These are phyloP conservation scores for Penicillium cataractarum DNA, from an alignment of 495 filamentous ascomycete species.

Conservation along the genomic window DNA sequence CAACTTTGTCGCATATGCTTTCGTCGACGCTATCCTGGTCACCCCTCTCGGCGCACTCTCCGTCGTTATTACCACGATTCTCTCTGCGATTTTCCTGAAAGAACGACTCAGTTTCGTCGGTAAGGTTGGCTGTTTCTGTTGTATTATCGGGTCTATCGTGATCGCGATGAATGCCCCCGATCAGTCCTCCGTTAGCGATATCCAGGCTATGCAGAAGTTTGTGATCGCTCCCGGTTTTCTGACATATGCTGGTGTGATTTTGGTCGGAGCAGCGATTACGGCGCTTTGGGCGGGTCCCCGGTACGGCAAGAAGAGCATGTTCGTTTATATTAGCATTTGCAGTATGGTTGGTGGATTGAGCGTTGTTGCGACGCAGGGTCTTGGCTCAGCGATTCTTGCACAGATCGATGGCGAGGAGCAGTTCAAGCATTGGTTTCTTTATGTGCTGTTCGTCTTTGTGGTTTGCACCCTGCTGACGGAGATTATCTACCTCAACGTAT, in stretches of 20 bases:
- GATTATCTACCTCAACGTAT: slow-evolving; percentile 93
- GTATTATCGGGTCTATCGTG: slow-evolving; percentile 89
- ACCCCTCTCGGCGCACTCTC: slow-evolving; percentile 94
- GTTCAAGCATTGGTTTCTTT: slow-evolving; percentile 97
- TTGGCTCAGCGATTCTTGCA: slow-evolving; percentile 88
- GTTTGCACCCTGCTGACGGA: slow-evolving; percentile 85
- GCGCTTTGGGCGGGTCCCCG: slow-evolving; percentile 85
- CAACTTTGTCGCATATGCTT: slow-evolving; percentile 97
- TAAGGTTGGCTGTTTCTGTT: slow-evolving; percentile 93
- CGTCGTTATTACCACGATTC: slow-evolving; percentile 89
- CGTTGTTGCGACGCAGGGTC: slow-evolving; percentile 91
- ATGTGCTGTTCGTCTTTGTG: slow-evolving; percentile 90
- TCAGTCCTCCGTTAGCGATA: slow-evolving; percentile 81
- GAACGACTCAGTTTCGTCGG: slow-evolving; percentile 94
- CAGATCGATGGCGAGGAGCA: slow-evolving; percentile 79
- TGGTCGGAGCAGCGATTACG: slow-evolving; percentile 70
- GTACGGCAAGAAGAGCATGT: slow-evolving; percentile 96
- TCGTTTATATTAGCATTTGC: slow-evolving; percentile 96
- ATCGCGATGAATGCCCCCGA: slow-evolving; percentile 93
- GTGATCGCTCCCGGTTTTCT: slow-evolving; percentile 89
- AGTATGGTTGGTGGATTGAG: slow-evolving; percentile 92
- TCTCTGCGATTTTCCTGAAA: slow-evolving; percentile 95
- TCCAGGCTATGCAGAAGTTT: slow-evolving; percentile 90
- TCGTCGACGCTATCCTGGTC: slow-evolving; percentile 95
- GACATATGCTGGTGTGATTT: slow-evolving; percentile 79